Evolutionary conservation across 805 yeast species (phyloP).

Genomic region (Candida adriatica): DNA sequence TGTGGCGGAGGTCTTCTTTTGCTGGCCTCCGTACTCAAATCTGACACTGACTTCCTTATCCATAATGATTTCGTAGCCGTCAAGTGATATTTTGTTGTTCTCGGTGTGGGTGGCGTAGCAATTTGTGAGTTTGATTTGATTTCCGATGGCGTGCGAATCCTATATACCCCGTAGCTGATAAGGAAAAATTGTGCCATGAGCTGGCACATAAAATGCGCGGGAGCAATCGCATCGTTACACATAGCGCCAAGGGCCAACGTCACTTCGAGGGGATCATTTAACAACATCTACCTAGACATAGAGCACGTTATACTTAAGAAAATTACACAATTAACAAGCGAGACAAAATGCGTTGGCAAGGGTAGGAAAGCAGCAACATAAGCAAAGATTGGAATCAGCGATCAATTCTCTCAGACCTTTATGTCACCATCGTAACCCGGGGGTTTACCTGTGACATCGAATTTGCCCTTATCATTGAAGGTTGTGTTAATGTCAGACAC

Average conservation of each 20-base stretch:
- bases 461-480: constrained; percentile 50
- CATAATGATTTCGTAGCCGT: neutral
- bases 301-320: no score
- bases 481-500: constrained; percentile 53
- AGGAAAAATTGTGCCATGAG: no score
- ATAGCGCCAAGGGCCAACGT: no score
- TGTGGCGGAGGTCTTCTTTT: neutral
- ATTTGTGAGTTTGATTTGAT: neutral
- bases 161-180: neutral
- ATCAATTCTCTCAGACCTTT: constrained; percentile 8
- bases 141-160: neutral
- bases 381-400: no score
- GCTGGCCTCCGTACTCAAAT: constrained; percentile 3
- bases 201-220: no score
- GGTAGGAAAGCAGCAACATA: neutral
- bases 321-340: no score
- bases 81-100: neutral
- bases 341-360: no score
- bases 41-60: constrained; percentile 3
- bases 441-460: constrained; percentile 54
- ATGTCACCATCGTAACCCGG: constrained; percentile 51
- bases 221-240: no score
- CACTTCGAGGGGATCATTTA: no score
- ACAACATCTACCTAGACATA: no score
- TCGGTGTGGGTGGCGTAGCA: constrained; percentile 1